Evolutionary conservation across 73 alveolate species (phyloP).

Genomic region (Symbiodinium pilosum): DNA sequence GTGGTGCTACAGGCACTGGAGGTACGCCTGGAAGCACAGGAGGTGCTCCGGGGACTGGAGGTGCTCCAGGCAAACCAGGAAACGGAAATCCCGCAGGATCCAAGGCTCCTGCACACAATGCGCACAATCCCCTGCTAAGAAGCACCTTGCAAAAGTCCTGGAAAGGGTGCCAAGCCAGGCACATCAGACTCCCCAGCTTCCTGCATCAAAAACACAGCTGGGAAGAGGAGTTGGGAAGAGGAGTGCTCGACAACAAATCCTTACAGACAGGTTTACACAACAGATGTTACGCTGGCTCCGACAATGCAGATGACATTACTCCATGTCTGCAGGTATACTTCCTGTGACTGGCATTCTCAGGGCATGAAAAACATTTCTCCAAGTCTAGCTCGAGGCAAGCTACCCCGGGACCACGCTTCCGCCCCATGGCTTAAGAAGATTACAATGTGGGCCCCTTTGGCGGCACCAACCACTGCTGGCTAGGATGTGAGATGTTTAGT

Average conservation of each 20-base stretch:
- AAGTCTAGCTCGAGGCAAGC: neutral
- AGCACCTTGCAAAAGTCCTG: neutral
- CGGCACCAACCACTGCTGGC: neutral
- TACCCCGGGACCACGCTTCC: neutral
- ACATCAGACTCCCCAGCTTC: slow-evolving; percentile 7
- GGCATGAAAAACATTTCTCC: too few relatives aligned
- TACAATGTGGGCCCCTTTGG: too few relatives aligned
- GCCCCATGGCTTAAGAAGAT: slow-evolving; percentile 11
- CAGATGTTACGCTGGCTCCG: too few relatives aligned
- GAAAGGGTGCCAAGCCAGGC: neutral
- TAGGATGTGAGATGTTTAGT: too few relatives aligned
- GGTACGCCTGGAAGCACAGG: slow-evolving; percentile 27
- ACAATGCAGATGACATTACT: too few relatives aligned
- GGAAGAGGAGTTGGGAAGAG: too few relatives aligned
- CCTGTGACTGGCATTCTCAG: too few relatives aligned
- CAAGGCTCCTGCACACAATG: slow-evolving; percentile 26
- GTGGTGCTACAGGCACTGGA: slow-evolving; percentile 19
- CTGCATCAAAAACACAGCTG: too few relatives aligned
- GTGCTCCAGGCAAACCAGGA: slow-evolving; percentile 19
- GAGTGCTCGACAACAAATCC: too few relatives aligned
- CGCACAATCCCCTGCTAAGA: neutral
- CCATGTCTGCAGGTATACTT: too few relatives aligned
- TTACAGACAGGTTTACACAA: too few relatives aligned
- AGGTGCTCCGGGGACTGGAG: slow-evolving; percentile 24
- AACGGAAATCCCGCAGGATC: slow-evolving; percentile 40